Evolutionary conservation across 1,284 basidiomycete species (phyloP).

Genomic region (Leccinum pachyderme): DNA sequence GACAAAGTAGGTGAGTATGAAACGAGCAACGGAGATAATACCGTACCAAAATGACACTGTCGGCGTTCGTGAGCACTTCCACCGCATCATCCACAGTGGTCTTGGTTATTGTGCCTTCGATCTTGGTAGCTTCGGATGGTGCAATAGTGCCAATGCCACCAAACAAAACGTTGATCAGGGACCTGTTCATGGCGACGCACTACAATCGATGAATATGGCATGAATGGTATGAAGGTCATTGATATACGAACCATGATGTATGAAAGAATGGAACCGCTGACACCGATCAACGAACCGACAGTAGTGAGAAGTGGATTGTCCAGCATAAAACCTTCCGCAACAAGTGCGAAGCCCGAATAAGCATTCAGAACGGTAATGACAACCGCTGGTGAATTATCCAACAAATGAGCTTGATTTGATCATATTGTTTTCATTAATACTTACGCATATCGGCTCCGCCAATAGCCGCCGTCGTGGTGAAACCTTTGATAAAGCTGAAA

Average conservation of each 20-base stretch:
- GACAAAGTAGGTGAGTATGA: conserved; percentile 4
- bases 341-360: conserved; percentile 88
- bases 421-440: conserved; percentile 27
- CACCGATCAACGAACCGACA: conserved; percentile 79
- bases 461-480: conserved; percentile 81
- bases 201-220: conserved; percentile 32
- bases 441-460: conserved; percentile 88
- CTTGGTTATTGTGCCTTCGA: conserved; percentile 77
- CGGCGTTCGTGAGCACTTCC: conserved; percentile 72
- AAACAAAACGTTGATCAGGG: conserved; percentile 74
- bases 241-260: conserved; percentile 75
- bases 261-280: conserved; percentile 84
- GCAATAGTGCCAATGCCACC: conserved; percentile 69
- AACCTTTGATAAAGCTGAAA: conserved; percentile 80
- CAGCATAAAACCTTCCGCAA: conserved; percentile 89
- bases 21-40: background rate
- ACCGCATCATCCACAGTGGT: conserved; percentile 77
- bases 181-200: conserved; percentile 89
- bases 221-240: conserved; percentile 6
- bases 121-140: conserved; percentile 60
- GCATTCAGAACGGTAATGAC: conserved; percentile 87
- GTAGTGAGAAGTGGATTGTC: conserved; percentile 81
- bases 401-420: background rate
- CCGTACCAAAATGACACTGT: conserved; percentile 76
- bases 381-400: conserved; percentile 51